Base-by-base conservation (phyloP, 164 flowering plant genomes). In the Aristolochia contorta region DNA sequence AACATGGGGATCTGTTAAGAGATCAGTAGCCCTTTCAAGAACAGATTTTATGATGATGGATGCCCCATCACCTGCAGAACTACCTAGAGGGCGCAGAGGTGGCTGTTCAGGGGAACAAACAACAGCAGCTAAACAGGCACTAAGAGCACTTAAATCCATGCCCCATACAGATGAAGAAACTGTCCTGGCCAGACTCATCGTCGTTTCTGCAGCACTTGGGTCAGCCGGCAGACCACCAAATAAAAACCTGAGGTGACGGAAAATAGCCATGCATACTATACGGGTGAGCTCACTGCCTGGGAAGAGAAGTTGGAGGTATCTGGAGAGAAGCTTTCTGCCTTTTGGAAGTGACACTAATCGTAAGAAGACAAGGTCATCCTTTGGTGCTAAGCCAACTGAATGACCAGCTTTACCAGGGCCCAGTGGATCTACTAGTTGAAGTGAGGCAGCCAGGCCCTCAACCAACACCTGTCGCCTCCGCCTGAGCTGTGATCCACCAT, bases 41-140 rank as follows among this genome's bases (percentile, higher is more conserved):
- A 88, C 78, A 15, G 92, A 77, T 64, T 80, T 85, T 30, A 93
- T 64, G 56, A 90, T 67, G 22, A 83, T 60, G 6, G 97, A 77
- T 0, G 96, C 87, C 47, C 96, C 98, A 75, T 93, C 96, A 52
- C 97, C 97, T 53, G 87, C 81, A 61, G 86, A 47, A 66, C 92
- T 87, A 54, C 97, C 96, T 55, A 93, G 67, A 1, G 98, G 97
- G 21, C 97, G 92, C 21, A 93, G 88, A 1, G 96, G 98, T 5
- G 98, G 96, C 76, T 82, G 96, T 71, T 93, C 94, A 12, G 83
- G 64, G 16, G 98, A 93, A 75, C 96, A 90, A 49, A 86, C 96
- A 5, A 89, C 97, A 14, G 97, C 95, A 49, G 82, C 91, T 54
- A 93, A 87, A 74, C 98, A 93, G 45, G 92, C 87, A 73, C 96